These are phyloP conservation scores for Penicillium lividum DNA, from an alignment of 495 filamentous ascomycete species.

Conservation along the genomic window DNA sequence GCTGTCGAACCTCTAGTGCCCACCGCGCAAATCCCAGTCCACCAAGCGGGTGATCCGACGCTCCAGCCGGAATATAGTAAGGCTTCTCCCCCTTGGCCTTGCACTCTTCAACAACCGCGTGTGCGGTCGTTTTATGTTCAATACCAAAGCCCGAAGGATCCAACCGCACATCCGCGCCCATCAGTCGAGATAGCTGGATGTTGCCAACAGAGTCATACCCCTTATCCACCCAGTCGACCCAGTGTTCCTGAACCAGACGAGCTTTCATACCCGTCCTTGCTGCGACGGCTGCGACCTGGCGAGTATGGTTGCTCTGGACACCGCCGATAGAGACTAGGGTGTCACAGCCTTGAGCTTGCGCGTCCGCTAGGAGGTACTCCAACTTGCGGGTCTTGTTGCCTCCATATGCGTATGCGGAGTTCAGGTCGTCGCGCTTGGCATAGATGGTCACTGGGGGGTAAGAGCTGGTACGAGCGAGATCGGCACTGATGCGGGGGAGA, in stretches of 20 bases:
- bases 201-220: slow-evolving; percentile 59
- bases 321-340: slow-evolving; percentile 65
- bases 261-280: slow-evolving; percentile 52
- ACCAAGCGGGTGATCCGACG: slow-evolving; percentile 65
- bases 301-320: slow-evolving; percentile 66
- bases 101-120: slow-evolving; percentile 47
- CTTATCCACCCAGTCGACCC: slow-evolving; percentile 57
- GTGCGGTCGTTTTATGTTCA: slow-evolving; percentile 57
- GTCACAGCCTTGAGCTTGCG: slow-evolving; percentile 50
- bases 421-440: slow-evolving; percentile 65
- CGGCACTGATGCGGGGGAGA: slow-evolving; percentile 57
- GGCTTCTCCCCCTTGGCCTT: slow-evolving; percentile 48
- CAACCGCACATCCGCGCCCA: slow-evolving; percentile 58
- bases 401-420: slow-evolving; percentile 62
- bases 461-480: slow-evolving; percentile 45
- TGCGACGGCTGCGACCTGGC: slow-evolving; percentile 61
- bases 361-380: slow-evolving; percentile 61
- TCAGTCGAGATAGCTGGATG: slow-evolving; percentile 61
- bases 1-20: slow-evolving; percentile 60
- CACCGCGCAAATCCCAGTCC: slow-evolving; percentile 65
- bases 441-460: slow-evolving; percentile 48
- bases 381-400: slow-evolving; percentile 70
- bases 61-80: slow-evolving; percentile 67
- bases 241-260: slow-evolving; percentile 61
- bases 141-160: slow-evolving; percentile 57